A percentile compares a stretch with the other conserved stretches of the same genome.
Conservation (phyloP, 2,329 filamentous ascomycete species). For the Penicillium expansum region DNA sequence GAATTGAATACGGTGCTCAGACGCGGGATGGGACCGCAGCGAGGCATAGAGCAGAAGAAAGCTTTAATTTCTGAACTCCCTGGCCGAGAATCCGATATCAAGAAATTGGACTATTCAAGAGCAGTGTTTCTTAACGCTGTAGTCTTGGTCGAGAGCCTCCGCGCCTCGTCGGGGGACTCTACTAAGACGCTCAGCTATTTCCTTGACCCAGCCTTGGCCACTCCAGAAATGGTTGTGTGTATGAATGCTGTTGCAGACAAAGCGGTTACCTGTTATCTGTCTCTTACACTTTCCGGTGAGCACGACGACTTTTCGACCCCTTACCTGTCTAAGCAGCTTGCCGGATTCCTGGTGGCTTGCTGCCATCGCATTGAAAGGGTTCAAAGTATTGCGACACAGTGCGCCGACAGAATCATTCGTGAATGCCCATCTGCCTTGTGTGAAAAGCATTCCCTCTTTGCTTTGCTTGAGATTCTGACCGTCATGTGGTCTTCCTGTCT, state of each 20-base stretch:
- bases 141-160: conserved; percentile 81
- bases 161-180: conserved; percentile 83
- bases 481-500: conserved; percentile 95
- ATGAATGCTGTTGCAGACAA: conserved; percentile 63
- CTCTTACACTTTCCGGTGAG: conserved; percentile 67
- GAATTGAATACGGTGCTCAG: conserved; percentile 92
- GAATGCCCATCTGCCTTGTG: conserved; percentile 87
- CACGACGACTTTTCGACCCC: conserved; percentile 82
- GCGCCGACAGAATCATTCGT: conserved; percentile 79
- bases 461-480: conserved; percentile 83
- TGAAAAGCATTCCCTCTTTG: conserved; percentile 85
- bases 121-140: conserved; percentile 89
- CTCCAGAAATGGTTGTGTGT: conserved; percentile 59
- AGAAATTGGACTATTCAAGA: conserved; percentile 80
- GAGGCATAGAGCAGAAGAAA: conserved; percentile 74
- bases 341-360: conserved; percentile 78
- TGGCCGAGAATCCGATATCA: conserved; percentile 73
- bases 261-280: conserved; percentile 75
- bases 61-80: conserved; percentile 72
- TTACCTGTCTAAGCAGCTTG: conserved; percentile 84
- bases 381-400: conserved; percentile 78
- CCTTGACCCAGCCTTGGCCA: conserved; percentile 77
- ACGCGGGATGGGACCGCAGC: conserved; percentile 73
- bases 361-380: conserved; percentile 92
- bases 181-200: conserved; percentile 90